These are phyloP conservation scores for Kwoniella bestiolae DNA, from an alignment of 768 basidiomycete genomes.

Conservation along the genomic window DNA sequence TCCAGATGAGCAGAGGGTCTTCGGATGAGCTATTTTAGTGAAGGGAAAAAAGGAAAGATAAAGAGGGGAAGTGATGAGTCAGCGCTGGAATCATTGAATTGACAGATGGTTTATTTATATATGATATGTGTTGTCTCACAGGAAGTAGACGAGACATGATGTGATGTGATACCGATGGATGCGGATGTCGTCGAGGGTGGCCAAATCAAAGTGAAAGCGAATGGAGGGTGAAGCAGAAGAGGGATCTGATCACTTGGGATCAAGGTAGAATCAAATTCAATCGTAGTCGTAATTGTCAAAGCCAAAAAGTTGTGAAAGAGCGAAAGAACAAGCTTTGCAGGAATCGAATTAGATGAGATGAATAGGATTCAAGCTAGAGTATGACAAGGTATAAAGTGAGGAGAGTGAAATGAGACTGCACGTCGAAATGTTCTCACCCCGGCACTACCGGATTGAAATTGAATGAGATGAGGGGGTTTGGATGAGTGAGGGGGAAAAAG, in stretches of 20 bases:
- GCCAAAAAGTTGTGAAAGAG: neutral
- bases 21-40: constrained; percentile 14
- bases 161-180: neutral
- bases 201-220: neutral
- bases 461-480: neutral
- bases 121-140: constrained; percentile 3
- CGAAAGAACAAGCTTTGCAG: neutral
- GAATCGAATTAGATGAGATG: neutral
- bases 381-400: neutral
- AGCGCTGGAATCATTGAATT: neutral
- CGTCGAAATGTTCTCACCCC: neutral
- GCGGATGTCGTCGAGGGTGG: neutral
- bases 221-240: too few species aligned
- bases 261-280: too few species aligned
- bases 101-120: neutral
- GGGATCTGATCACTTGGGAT: too few species aligned
- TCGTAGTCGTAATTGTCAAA: too few species aligned
- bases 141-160: constrained; percentile 14
- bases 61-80: neutral
- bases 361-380: constrained; percentile 3
- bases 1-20: constrained; percentile 3
- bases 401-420: neutral
- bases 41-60: neutral
- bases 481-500: neutral
- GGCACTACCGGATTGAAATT: constrained; percentile 1